Conservation (phyloP, 2,329 filamentous ascomycete species). For the Metarhizium sp. region DNA sequence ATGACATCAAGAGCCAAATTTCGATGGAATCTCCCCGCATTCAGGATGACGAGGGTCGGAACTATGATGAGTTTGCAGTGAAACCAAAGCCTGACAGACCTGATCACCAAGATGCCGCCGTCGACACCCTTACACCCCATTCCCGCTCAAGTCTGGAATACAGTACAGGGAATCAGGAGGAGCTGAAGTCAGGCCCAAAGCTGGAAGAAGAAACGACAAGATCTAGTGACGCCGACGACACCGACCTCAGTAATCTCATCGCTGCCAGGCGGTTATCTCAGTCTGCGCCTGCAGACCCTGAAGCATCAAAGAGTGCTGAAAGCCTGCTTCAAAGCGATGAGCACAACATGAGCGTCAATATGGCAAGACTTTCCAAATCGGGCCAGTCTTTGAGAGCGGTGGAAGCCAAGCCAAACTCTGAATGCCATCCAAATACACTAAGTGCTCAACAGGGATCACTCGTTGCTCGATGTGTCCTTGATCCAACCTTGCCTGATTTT, state of each 20-base stretch:
- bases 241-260: neutral
- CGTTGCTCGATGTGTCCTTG: constrained; percentile 8
- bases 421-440: neutral
- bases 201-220: neutral
- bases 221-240: neutral
- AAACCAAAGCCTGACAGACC: neutral
- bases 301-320: neutral
- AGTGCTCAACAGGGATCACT: neutral
- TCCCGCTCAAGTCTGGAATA: neutral
- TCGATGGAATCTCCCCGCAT: neutral
- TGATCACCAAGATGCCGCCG: neutral
- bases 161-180: neutral
- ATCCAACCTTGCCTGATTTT: constrained; percentile 17
- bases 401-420: neutral
- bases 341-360: neutral
- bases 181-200: neutral
- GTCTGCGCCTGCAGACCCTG: neutral
- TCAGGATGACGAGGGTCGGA: neutral
- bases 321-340: neutral
- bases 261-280: neutral
- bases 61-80: neutral
- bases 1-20: constrained; percentile 5
- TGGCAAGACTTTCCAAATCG: neutral
- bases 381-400: neutral
- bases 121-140: neutral